These are phyloP conservation scores for Penicillium crustosum DNA, from an alignment of 2,329 filamentous ascomycete species.

Conservation along the genomic window DNA sequence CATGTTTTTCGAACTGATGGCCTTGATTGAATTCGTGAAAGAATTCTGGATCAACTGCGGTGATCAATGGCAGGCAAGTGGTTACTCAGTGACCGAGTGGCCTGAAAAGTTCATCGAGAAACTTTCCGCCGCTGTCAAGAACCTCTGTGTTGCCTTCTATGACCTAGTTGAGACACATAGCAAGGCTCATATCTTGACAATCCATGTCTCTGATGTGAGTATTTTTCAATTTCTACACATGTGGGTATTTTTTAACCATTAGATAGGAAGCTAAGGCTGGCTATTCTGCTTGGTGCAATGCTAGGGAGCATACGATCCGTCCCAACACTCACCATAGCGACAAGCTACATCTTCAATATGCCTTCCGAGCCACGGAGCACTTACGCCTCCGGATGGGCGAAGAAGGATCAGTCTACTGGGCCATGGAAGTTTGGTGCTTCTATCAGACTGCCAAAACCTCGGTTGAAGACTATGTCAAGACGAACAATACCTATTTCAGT, in stretches of 20 bases:
- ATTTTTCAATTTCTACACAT: neutral
- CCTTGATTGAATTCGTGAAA: neutral
- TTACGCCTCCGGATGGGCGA: neutral
- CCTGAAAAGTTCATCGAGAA: too few relatives aligned
- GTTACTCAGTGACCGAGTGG: too few relatives aligned
- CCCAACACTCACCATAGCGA: too few relatives aligned
- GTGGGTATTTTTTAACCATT: neutral
- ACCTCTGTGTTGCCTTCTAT: neutral
- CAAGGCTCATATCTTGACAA: neutral
- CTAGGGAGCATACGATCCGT: neutral
- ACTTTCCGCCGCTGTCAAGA: too few relatives aligned
- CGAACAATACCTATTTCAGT: too few relatives aligned
- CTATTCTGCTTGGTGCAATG: neutral
- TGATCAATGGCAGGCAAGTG: too few relatives aligned
- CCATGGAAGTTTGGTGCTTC: neutral
- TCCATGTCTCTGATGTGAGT: neutral
- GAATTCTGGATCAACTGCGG: too few relatives aligned
- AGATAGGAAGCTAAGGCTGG: neutral
- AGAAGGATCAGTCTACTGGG: neutral
- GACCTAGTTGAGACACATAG: neutral
- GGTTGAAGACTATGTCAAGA: too few relatives aligned
- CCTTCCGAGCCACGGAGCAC: neutral
- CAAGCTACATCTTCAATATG: neutral
- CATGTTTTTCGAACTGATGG: neutral
- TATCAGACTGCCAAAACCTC: too few relatives aligned